Conservation (phyloP, 176 grass and related monocot species). For the Zoysia japonica region DNA sequence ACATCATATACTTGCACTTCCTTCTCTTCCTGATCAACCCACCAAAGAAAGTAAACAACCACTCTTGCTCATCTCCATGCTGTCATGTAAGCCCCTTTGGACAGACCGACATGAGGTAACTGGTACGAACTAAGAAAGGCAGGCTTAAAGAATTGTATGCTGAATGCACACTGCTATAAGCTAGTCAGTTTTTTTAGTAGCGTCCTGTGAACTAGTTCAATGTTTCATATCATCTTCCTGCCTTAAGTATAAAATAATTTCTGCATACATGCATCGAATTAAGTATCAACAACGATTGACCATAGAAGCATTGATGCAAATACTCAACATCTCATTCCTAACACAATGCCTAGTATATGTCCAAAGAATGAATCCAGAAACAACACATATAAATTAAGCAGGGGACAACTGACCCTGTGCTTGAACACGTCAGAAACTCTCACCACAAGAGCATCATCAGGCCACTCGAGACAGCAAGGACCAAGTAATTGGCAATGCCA, state of each 20-base stretch:
- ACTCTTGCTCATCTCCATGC: not conserved
- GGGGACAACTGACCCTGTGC: slow-evolving; percentile 31
- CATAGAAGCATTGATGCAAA: slow-evolving; percentile 40
- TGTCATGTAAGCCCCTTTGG: not conserved
- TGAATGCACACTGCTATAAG: not conserved
- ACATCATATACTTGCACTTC: not conserved
- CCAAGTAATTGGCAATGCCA: slow-evolving; percentile 36
- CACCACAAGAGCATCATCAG: slow-evolving; percentile 64
- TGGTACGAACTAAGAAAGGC: not conserved
- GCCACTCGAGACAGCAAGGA: slow-evolving; percentile 38
- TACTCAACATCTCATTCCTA: slow-evolving; percentile 45
- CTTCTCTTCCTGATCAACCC: not conserved
- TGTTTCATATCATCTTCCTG: not conserved
- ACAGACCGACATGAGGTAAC: not conserved
- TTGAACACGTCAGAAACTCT: slow-evolving; percentile 39
- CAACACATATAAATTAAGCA: slow-evolving; percentile 47
- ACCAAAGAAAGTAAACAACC: not conserved
- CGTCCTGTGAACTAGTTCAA: not conserved
- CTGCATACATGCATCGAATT: slow-evolving; percentile 33
- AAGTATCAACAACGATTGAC: slow-evolving; percentile 27
- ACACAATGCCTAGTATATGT: slow-evolving; percentile 59
- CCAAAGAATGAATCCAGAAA: slow-evolving; percentile 75
- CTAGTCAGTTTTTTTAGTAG: not conserved
- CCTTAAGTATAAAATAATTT: slow-evolving; percentile 31
- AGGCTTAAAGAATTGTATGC: not conserved